Percentiles rank a stretch among this genome's conserved stretches.
These are phyloP conservation scores for Tremella mesenterica DNA, from an alignment of 768 basidiomycete genomes.

Conservation along the genomic window DNA sequence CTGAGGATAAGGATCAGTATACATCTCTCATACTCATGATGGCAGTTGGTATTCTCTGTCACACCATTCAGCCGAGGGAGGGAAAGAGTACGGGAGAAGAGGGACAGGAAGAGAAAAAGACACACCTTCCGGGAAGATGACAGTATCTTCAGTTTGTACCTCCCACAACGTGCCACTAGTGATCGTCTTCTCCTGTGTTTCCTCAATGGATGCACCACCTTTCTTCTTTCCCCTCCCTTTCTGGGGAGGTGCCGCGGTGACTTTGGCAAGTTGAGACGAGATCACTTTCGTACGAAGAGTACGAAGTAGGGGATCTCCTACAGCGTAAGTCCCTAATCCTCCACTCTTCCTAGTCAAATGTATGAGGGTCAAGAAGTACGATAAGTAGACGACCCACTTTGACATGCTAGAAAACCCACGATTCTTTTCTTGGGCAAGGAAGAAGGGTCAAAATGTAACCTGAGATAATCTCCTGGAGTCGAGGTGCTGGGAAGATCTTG, in stretches of 20 bases:
- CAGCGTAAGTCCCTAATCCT: not conserved
- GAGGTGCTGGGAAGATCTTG: not conserved
- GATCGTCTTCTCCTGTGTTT: not conserved
- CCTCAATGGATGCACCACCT: conserved; percentile 9
- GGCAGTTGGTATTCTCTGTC: too few species aligned
- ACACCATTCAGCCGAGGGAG: too few species aligned
- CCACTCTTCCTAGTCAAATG: not conserved
- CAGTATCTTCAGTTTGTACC: conserved; percentile 39
- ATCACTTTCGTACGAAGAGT: conserved; percentile 19
- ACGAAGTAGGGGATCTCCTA: conserved; percentile 35
- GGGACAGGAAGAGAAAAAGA: not conserved
- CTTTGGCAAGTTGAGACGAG: conserved; percentile 15
- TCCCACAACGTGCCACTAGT: conserved; percentile 34
- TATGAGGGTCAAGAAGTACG: not conserved
- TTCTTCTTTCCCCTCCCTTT: conserved; percentile 29
- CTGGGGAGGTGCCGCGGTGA: conserved; percentile 24
- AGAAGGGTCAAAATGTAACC: conserved; percentile 35
- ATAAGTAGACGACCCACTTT: conserved; percentile 24
- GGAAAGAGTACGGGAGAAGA: too few species aligned
- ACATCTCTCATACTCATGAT: not conserved
- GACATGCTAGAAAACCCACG: conserved; percentile 43
- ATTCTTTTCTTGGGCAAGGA: conserved; percentile 30
- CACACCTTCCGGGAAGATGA: conserved; percentile 43
- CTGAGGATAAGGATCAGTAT: conserved; percentile 11
- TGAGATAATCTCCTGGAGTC: conserved; percentile 37